Percentiles rank a stretch among this genome's conserved stretches.
Evolutionary conservation across 495 filamentous ascomycete genomes (phyloP).

Genomic region (Thermochaetoides thermophila): DNA sequence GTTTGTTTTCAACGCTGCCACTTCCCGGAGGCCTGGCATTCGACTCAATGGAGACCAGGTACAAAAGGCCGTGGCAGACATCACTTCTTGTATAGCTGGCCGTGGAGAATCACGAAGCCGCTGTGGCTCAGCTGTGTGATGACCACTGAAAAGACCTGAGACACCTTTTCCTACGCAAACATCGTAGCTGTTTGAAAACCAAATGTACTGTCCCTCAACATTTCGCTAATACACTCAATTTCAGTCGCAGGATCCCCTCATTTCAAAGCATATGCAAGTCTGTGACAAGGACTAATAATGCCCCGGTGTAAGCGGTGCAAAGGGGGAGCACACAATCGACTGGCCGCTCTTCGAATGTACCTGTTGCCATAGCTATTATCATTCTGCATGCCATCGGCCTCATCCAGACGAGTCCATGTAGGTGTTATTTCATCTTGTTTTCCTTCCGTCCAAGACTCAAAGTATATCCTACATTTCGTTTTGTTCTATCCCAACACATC

Average conservation of each 20-base stretch:
- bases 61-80: constrained; percentile 24
- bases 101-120: constrained; percentile 22
- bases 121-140: constrained; percentile 18
- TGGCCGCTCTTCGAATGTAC: constrained; percentile 3
- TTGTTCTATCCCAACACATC: not conserved
- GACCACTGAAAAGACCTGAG: constrained; percentile 29
- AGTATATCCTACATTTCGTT: no score
- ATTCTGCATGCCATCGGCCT: constrained; percentile 6
- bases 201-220: not conserved
- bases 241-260: not conserved
- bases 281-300: not conserved
- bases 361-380: constrained; percentile 3
- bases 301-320: constrained; percentile 6
- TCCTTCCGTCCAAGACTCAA: no score
- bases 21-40: constrained; percentile 16
- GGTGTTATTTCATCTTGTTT: not conserved
- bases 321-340: constrained; percentile 2
- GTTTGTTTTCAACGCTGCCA: constrained; percentile 9
- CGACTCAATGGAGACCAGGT: constrained; percentile 8
- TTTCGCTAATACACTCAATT: constrained; percentile 2
- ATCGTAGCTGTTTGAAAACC: constrained; percentile 5
- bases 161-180: constrained; percentile 8
- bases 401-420: constrained; percentile 3
- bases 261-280: not conserved
- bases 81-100: not conserved